Base-by-base conservation (phyloP, 306 rosid genomes). In the Malus fusca region DNA sequence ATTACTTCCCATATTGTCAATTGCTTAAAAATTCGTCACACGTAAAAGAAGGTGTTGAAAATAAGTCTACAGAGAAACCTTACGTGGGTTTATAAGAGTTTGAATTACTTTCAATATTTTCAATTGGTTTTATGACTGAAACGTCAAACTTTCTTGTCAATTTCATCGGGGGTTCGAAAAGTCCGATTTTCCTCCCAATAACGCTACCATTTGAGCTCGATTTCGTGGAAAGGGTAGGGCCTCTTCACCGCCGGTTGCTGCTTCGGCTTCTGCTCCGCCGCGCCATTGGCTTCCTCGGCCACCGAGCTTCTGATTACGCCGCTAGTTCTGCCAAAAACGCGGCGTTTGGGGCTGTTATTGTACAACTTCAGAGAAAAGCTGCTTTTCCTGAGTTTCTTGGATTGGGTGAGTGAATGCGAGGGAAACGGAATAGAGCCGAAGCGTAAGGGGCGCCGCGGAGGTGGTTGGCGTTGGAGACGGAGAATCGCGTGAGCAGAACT, bases 191-290 rank as follows among this genome's bases (percentile, higher is more conserved):
- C 85, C 31, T 92, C 97, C 98, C 98, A 95, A 58, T 72, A 87
- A 2, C 69, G 88, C 85, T 92, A 97, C 98, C 98, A 95, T 83
- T 92, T 95, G 59, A 85, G 96, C 79, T 95, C 97, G 19, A 95
- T 90, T 78, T 89, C 88, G 9, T 80, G 88, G 74, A 83, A 92
- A 55, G 97, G 99, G 72, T 95, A 92, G 4, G 96, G 78, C 81
- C 88, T 86, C 55, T 67, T 85, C 51, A 82, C 77, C 46, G 31
- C 75, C 44, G 40, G 80, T 37, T 63, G 84, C 77, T 75, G 86
- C 40, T 81, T 75, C 69, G 65, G 76, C 76, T 83, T 84, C 75
- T 78, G 69, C 51, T 80, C 79, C 10, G 79, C 85, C 40, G 71
- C 70, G 65, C 75, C 83, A 55, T 40, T 78, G 17, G 75, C 31